These are phyloP conservation scores for Casuarina equisetifolia DNA, from an alignment of 306 rosid species.

Conservation along the genomic window DNA sequence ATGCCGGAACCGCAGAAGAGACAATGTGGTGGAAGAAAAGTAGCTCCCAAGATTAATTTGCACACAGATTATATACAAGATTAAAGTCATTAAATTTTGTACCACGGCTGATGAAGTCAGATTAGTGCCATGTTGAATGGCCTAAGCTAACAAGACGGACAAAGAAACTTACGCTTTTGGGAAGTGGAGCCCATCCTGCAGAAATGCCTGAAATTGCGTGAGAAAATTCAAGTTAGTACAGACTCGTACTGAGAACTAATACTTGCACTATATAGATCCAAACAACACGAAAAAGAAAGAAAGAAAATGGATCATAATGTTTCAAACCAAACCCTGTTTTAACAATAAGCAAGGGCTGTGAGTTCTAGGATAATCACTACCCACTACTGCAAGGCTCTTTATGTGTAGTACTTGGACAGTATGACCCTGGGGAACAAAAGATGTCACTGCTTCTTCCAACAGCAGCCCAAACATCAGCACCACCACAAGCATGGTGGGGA, in stretches of 20 bases:
- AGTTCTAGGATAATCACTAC: constrained; percentile 54
- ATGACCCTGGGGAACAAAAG: constrained; percentile 83
- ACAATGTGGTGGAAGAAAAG: background rate
- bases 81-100: background rate
- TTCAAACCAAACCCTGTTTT: constrained; percentile 3
- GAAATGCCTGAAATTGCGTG: constrained; percentile 59
- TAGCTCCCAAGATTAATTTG: background rate
- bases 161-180: constrained; percentile 55
- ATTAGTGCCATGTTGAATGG: constrained; percentile 8
- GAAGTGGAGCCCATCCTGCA: constrained; percentile 76
- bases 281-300: background rate
- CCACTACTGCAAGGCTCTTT: constrained; percentile 64
- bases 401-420: constrained; percentile 62
- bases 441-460: constrained; percentile 55
- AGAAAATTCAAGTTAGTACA: constrained; percentile 34
- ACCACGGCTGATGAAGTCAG: background rate
- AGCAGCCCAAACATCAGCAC: constrained; percentile 77
- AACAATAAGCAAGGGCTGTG: constrained; percentile 16
- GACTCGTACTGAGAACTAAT: constrained; percentile 16
- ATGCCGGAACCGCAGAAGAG: background rate
- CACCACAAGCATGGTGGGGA: constrained; percentile 67
- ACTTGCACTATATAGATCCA: constrained; percentile 14
- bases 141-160: background rate
- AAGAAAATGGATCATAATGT: background rate
- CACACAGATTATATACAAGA: background rate